Base-by-base conservation (phyloP, 495 filamentous ascomycete genomes). In the Penicillium longicatenatum region DNA sequence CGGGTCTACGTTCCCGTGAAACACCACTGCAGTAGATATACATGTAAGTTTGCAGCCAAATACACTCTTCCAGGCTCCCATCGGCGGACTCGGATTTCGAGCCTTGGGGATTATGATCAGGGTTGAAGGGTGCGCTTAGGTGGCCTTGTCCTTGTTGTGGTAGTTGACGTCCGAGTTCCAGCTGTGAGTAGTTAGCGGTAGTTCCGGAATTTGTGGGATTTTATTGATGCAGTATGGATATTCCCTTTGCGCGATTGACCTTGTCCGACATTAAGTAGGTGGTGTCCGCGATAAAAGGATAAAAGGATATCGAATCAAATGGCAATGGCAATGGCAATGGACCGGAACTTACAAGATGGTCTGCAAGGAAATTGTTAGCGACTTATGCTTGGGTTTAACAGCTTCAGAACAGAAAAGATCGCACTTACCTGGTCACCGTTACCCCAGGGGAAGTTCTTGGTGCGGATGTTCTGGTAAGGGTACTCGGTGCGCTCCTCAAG, bases 141-240 rank as follows among this genome's bases (percentile, higher is more conserved):
- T 78, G 53, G 75, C 69, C 83, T 92, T 88, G 79, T 95, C 89
- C 75, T 86, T 87, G 83, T 95, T 91, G 86, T 97, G 92, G 82
- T 96, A 93, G 84, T 98, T 98, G 80, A 96, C 91, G 29, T 77
- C 81, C 59, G 81, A 75, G 78, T 98, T 98, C 94, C 94, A 98
- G 88, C 91, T 94, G 72, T 60, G 57, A 39, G 14, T 44, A 33
- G 52, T 54, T 39, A 39, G 37, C 16, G 5, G 2, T 39, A n/a
- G 14, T 39, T 39, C 37, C 14, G 17, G 37, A n/a, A 6, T 39
- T 17, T n/a, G 14, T 17, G 31, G 1, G 6, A 14, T 10, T 35
- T 2, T 0, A 35, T 35, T 35, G 7, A 35, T 35, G 6, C 31
- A 17, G 41, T 20, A 9, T 2, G 17, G 5, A 5, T 3, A n/a